phyloP scores from a whole-genome alignment of 305 asterid genomes.

The Fraxinus greggii region DNA sequence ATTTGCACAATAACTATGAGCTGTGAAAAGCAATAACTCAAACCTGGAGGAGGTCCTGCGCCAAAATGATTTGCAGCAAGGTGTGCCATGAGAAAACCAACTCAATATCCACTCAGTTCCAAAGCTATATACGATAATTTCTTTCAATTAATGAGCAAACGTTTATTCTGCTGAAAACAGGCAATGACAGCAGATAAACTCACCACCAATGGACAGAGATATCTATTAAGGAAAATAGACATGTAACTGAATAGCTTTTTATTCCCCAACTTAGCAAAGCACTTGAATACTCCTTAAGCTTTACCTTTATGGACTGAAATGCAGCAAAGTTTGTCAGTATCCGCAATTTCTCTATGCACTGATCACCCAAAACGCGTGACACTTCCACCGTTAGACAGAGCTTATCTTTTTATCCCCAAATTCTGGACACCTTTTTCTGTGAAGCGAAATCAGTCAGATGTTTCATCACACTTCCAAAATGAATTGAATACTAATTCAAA shows the following conservation, averaged over 20 bases:
- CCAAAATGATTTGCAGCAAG: conserved; percentile 46
- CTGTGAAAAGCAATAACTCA: conserved; percentile 21
- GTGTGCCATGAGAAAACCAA: conserved; percentile 59
- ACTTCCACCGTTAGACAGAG: conserved; percentile 24
- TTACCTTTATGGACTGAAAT: conserved; percentile 28
- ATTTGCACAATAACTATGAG: conserved; percentile 11
- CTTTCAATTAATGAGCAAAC: conserved; percentile 26
- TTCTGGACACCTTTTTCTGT: conserved; percentile 22
- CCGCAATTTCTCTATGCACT: conserved; percentile 23
- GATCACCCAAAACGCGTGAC: conserved; percentile 29
- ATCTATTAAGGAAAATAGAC: neutral
- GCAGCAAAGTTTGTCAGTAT: conserved; percentile 27
- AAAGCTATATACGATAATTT: conserved; percentile 10
- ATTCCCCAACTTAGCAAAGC: conserved; percentile 27
- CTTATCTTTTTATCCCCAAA: conserved; percentile 29
- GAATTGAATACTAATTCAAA: conserved; percentile 16
- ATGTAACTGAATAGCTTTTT: conserved; percentile 2
- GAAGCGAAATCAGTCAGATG: conserved; percentile 23
- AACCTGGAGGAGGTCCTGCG: conserved; percentile 66
- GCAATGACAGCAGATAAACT: conserved; percentile 2
- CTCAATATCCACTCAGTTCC: conserved; percentile 28
- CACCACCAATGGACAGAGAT: neutral
- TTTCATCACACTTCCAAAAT: conserved; percentile 15
- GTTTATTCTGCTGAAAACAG: conserved; percentile 17
- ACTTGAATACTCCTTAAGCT: conserved; percentile 13